These are phyloP conservation scores for Narthecium ossifragum DNA, from an alignment of 106 monocot genomes.

Conservation along the genomic window DNA sequence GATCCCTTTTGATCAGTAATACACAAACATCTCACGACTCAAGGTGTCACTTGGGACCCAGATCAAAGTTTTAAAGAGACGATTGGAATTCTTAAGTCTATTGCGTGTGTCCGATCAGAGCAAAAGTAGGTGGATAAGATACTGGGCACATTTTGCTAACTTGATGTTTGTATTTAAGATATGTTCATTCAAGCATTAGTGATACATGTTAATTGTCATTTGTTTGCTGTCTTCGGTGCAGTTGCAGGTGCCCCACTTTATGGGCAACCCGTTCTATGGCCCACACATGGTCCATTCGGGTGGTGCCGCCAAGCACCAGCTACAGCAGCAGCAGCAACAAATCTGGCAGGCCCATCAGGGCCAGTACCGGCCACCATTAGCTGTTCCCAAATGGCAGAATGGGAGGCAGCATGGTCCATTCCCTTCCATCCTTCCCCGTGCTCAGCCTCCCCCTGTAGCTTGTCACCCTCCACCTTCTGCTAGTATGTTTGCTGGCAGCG, in stretches of 20 bases:
- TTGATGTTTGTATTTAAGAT: too few relatives aligned
- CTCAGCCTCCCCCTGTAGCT: background rate
- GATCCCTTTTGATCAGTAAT: too few relatives aligned
- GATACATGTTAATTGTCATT: background rate
- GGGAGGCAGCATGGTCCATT: conserved; percentile 5
- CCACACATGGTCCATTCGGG: conserved; percentile 9
- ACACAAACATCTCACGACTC: too few relatives aligned
- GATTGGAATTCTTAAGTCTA: too few relatives aligned
- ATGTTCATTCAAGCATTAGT: too few relatives aligned
- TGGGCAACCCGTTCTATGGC: conserved; percentile 17
- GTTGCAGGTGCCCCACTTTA: conserved; percentile 24
- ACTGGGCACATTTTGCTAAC: too few relatives aligned
- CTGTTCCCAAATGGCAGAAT: conserved; percentile 7
- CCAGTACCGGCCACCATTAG: conserved; percentile 13
- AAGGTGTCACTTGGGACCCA: too few relatives aligned
- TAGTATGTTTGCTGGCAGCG: background rate
- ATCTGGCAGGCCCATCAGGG: conserved; percentile 23
- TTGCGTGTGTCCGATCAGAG: too few relatives aligned
- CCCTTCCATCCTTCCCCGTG: conserved; percentile 1
- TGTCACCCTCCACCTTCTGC: conserved; percentile 3
- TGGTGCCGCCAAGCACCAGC: conserved; percentile 7
- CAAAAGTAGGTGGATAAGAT: too few relatives aligned
- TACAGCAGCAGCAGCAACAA: conserved; percentile 21
- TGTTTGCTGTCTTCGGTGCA: conserved; percentile 15
- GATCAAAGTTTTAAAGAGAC: too few relatives aligned